Percentiles rank a stretch among this genome's conserved stretches.
phyloP scores from a whole-genome alignment of 1,139 yeast species.

The Scheffersomyces stambukii region DNA sequence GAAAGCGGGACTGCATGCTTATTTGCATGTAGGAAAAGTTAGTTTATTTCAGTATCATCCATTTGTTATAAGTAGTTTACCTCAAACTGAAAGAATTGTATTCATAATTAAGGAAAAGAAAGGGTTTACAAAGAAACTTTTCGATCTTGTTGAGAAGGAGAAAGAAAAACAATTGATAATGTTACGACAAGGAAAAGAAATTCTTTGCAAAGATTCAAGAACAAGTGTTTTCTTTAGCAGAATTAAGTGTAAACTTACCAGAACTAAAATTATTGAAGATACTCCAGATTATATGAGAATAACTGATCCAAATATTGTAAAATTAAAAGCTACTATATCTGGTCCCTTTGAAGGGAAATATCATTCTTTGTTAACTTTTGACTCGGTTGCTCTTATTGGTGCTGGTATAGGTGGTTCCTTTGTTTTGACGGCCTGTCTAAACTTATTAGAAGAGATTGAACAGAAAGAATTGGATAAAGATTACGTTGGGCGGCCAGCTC shows the following conservation, averaged over 20 bases:
- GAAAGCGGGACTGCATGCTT: conserved; percentile 48
- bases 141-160: conserved; percentile 13
- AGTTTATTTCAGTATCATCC: conserved; percentile 43
- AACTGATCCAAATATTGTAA: conserved; percentile 10
- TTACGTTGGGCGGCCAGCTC: conserved; percentile 28
- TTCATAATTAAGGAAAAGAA: conserved; percentile 35
- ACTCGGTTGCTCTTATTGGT: conserved; percentile 34
- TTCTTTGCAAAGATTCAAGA: too few species aligned
- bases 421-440: conserved; percentile 42
- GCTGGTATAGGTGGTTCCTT: conserved; percentile 49
- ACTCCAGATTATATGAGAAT: conserved; percentile 7
- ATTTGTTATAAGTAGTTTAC: conserved; percentile 40
- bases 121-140: conserved; percentile 42
- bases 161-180: conserved; percentile 12
- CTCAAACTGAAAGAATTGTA: conserved; percentile 34
- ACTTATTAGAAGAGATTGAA: conserved; percentile 24
- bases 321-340: conserved; percentile 29
- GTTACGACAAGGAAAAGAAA: neutral
- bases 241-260: too few species aligned
- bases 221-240: too few species aligned
- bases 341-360: conserved; percentile 46
- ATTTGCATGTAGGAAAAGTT: conserved; percentile 35
- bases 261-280: conserved; percentile 3
- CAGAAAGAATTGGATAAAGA: conserved; percentile 24
- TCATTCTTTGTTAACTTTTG: conserved; percentile 41